Base-by-base conservation (phyloP, 2,329 filamentous ascomycete species). In the Sporothrix brunneoviolacea region DNA sequence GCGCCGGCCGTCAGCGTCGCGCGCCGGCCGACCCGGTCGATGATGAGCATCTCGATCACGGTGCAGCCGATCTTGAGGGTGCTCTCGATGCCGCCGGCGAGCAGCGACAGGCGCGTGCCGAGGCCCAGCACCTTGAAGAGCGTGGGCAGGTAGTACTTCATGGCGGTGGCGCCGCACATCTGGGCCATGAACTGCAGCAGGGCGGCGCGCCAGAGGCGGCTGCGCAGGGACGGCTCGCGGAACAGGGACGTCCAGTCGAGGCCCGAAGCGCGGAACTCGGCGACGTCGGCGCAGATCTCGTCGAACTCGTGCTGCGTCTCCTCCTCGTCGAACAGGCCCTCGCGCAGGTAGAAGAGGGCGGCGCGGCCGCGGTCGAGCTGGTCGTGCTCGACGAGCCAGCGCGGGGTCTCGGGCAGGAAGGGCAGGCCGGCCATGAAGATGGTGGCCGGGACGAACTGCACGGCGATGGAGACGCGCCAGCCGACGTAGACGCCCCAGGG, bases 141-240 rank as follows among this genome's bases (percentile, higher is more conserved):
- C 0, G 70, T 72, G 0, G 77, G 77, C 0, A 81, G 68, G 56
- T 80, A 80, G 57, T 81, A 80, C 57, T 81, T 80, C 68, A 81
- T 80, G 3, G 76, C 76, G 0, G 76, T 76, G 13, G 76, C 76
- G 18, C 78, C 77, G 55, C 75, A 79, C 73, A 80, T 76, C 56
- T 79, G 76, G 0, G 75, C 74, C 73, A 81, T 76, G 61, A 81
- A 80, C 59, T 80, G 77, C 5, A 81, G 66, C 2, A 80, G 63
- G 0, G 75, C 70, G 1, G 76, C 76, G 16, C 77, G 70, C 79
- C 78, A 81, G 13, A 82, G 65, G 0, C 78, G 69, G 13, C 71
- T 67, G 58, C 74, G 75, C 1, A 81, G 64, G 12, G 68, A 63
- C 13, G 64, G 61, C 27, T 78, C 65, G 4, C 66, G 69, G 60